Evolutionary conservation across 176 grass and related monocot genomes (phyloP).

Genomic region (Olyra latifolia): DNA sequence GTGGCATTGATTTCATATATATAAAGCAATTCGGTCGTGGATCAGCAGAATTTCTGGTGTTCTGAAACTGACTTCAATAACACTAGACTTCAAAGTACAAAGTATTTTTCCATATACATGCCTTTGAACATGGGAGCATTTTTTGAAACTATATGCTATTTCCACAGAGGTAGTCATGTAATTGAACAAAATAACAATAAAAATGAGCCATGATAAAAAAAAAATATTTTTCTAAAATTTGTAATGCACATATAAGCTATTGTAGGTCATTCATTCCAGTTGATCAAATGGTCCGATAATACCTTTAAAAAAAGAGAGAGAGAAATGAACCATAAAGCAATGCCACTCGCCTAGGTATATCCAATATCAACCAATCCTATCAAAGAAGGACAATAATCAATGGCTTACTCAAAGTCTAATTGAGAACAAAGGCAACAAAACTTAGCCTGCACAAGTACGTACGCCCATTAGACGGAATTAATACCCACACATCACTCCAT

Average conservation of each 20-base stretch:
- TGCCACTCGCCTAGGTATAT: neutral
- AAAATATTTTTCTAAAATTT: too few species aligned
- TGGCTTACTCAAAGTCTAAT: neutral
- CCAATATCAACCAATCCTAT: neutral
- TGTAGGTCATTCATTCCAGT: too few species aligned
- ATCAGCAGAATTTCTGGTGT: too few species aligned
- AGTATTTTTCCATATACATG: too few species aligned
- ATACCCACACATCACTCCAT: constrained; percentile 5
- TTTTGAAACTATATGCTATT: neutral
- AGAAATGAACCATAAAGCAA: neutral
- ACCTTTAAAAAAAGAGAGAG: neutral
- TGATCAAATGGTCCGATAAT: too few species aligned
- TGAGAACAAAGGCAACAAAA: neutral
- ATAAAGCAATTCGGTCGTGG: too few species aligned
- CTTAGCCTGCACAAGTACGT: neutral
- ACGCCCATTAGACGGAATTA: constrained; percentile 24
- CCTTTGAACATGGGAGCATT: neutral
- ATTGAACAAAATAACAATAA: neutral
- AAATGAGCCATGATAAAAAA: too few species aligned
- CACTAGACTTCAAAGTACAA: too few species aligned
- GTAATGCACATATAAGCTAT: too few species aligned
- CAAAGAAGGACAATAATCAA: neutral
- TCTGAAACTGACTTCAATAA: too few species aligned
- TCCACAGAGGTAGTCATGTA: neutral
- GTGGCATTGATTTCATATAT: too few species aligned